phyloP scores from a whole-genome alignment of 208 protist species.

The Leishmania guyanensis region DNA sequence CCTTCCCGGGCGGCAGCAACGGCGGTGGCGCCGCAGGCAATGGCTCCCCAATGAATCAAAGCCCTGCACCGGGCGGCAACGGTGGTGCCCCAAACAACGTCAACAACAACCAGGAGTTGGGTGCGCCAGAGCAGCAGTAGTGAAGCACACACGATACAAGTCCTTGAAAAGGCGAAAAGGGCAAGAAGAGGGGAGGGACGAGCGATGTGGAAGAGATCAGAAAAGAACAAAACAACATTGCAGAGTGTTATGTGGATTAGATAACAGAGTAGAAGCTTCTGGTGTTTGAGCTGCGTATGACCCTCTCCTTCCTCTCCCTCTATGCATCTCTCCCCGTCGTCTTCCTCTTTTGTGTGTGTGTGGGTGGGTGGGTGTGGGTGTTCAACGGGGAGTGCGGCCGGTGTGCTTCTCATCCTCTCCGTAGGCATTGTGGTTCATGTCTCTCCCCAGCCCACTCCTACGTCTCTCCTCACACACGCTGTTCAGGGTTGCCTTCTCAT shows the following conservation, averaged over 20 bases:
- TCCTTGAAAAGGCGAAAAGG: neutral
- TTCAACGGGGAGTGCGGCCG: neutral
- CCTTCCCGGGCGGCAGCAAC: slow-evolving; percentile 22
- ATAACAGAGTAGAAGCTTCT: neutral
- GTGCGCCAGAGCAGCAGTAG: slow-evolving; percentile 23
- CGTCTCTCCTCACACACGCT: neutral
- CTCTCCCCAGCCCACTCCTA: no score
- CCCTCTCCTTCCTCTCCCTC: neutral
- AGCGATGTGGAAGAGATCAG: neutral
- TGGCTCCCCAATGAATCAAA: slow-evolving; percentile 22
- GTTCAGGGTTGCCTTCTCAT: neutral
- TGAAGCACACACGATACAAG: neutral
- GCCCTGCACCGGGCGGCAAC: slow-evolving; percentile 22
- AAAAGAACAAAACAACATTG: neutral
- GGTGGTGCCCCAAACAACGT: slow-evolving; percentile 15
- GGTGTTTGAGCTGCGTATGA: neutral
- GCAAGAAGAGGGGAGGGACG: neutral
- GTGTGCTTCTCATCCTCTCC: neutral
- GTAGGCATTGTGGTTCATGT: neutral
- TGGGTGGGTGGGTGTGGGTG: neutral
- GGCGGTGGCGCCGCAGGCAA: slow-evolving; percentile 23
- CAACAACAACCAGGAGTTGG: slow-evolving; percentile 27
- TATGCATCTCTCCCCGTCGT: neutral
- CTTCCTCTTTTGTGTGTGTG: neutral
- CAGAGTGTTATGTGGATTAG: neutral